Evolutionary conservation across 768 basidiomycete genomes (phyloP).

Genomic region (Boletellus ananas): DNA sequence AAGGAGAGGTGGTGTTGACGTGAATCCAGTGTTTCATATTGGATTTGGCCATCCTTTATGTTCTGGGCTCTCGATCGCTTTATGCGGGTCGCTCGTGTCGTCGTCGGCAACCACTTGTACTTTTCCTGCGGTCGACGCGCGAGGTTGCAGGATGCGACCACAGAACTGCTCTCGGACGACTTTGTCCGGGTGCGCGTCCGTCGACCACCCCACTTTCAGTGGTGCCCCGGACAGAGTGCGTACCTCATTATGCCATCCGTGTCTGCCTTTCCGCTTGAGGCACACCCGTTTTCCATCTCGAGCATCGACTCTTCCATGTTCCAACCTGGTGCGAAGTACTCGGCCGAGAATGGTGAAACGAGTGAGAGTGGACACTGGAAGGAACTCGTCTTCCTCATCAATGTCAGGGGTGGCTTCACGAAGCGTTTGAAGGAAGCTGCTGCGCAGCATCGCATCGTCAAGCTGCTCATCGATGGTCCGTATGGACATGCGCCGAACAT

Average conservation of each 20-base stretch:
- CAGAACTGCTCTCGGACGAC: constrained; percentile 42
- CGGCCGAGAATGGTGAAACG: not conserved
- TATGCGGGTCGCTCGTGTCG: constrained; percentile 44
- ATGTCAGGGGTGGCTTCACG: constrained; percentile 60
- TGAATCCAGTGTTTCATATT: constrained; percentile 15
- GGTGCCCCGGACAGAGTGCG: constrained; percentile 52
- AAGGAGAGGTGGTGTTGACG: not conserved
- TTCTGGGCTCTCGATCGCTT: constrained; percentile 45
- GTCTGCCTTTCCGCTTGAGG: constrained; percentile 43
- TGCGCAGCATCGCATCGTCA: constrained; percentile 29
- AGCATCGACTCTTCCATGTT: constrained; percentile 33
- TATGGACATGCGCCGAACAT: constrained; percentile 47
- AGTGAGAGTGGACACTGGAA: constrained; percentile 22
- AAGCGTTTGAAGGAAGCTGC: constrained; percentile 39
- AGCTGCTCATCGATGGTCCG: constrained; percentile 57
- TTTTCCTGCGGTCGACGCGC: constrained; percentile 28
- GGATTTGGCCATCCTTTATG: constrained; percentile 32
- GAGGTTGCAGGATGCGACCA: constrained; percentile 33
- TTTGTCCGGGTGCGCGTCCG: constrained; percentile 46
- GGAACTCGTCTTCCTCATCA: constrained; percentile 55
- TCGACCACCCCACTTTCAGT: constrained; percentile 46
- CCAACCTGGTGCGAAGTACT: not conserved
- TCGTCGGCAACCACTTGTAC: constrained; percentile 42
- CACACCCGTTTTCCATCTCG: constrained; percentile 63
- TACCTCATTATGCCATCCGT: constrained; percentile 49